phyloP scores from a whole-genome alignment of 2,329 filamentous ascomycete genomes.

The Pseudogymnoascus sp. region DNA sequence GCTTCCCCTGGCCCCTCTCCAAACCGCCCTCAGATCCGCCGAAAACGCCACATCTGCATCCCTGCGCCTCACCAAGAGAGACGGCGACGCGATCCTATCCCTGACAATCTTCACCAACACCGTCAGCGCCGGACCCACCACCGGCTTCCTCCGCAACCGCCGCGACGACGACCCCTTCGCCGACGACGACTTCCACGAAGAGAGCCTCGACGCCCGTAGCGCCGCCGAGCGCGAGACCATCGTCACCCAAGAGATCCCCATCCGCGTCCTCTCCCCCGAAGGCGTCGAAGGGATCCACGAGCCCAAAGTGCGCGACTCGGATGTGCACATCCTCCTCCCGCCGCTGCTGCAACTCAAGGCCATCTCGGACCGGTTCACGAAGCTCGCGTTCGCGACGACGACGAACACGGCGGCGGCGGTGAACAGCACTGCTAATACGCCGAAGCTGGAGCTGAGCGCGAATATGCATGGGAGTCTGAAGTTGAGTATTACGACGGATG shows the following conservation, averaged over 20 bases:
- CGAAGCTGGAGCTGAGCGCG: constrained; percentile 77
- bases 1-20: constrained; percentile 77
- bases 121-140: constrained; percentile 37
- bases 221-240: constrained; percentile 75
- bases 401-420: constrained; percentile 14
- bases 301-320: constrained; percentile 80
- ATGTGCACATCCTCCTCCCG: constrained; percentile 88
- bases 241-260: constrained; percentile 93
- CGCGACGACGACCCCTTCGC: constrained; percentile 34
- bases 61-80: constrained; percentile 87
- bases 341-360: constrained; percentile 82
- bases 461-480: constrained; percentile 90
- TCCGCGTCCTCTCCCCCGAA: constrained; percentile 75
- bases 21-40: constrained; percentile 86
- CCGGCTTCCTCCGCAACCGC: constrained; percentile 20
- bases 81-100: constrained; percentile 75
- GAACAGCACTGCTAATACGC: constrained; percentile 28
- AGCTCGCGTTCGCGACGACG: constrained; percentile 54
- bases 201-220: constrained; percentile 46
- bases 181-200: constrained; percentile 39
- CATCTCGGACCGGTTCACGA: constrained; percentile 92
- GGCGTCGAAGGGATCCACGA: constrained; percentile 91
- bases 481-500: constrained; percentile 73
- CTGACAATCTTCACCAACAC: constrained; percentile 82
- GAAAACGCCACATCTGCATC: constrained; percentile 72